phyloP scores from a whole-genome alignment of 441 rosid species.

The Rhodomyrtus psidioides region DNA sequence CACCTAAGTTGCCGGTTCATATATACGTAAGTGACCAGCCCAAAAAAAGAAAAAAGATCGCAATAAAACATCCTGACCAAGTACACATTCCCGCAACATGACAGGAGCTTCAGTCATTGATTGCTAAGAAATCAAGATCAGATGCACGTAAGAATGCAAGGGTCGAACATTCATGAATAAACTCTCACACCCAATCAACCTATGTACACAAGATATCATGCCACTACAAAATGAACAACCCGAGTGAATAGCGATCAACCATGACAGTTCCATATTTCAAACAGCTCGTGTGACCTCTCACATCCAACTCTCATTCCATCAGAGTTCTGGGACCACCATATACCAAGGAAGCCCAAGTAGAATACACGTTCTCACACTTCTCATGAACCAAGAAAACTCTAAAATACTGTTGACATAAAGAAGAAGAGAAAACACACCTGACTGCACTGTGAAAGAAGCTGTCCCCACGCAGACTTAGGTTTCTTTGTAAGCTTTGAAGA shows the following conservation, averaged over 20 bases:
- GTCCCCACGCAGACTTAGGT: constrained; percentile 74
- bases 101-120: neutral
- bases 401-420: neutral
- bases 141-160: neutral
- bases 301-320: neutral
- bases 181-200: neutral
- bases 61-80: neutral
- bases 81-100: neutral
- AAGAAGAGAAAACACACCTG: constrained; percentile 36
- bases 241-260: neutral
- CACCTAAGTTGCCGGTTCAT: neutral
- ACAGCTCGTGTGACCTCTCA: neutral
- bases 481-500: constrained; percentile 29
- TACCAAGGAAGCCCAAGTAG: neutral
- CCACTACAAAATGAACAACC: neutral
- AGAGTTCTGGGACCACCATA: neutral
- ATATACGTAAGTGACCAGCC: neutral
- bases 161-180: neutral
- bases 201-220: neutral
- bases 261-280: neutral
- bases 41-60: neutral
- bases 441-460: constrained; percentile 80
- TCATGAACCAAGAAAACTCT: neutral
- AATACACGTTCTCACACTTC: neutral
- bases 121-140: neutral